Conservation (phyloP, 2,329 filamentous ascomycete genomes). For the Verticillium nubilum region DNA sequence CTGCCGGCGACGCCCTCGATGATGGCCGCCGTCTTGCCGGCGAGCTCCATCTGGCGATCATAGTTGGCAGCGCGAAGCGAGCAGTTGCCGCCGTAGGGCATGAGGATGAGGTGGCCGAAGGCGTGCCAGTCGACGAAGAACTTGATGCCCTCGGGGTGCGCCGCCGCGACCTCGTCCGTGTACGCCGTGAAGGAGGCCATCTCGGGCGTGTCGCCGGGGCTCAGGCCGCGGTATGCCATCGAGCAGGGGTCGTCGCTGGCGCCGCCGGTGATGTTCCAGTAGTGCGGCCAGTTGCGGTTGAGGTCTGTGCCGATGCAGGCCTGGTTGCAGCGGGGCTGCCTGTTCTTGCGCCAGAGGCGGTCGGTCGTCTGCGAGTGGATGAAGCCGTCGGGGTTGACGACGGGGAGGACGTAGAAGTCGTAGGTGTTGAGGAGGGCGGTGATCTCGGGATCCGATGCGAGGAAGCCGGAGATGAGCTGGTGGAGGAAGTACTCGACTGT, state of each 20-base stretch:
- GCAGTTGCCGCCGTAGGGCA: slow-evolving; percentile 56
- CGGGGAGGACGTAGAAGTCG: slow-evolving; percentile 61
- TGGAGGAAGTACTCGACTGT: slow-evolving; percentile 47
- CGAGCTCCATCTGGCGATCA: slow-evolving; percentile 41
- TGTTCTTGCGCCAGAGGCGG: slow-evolving; percentile 50
- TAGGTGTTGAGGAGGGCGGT: slow-evolving; percentile 50
- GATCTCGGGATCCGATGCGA: slow-evolving; percentile 24
- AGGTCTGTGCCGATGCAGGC: slow-evolving; percentile 38
- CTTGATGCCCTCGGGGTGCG: slow-evolving; percentile 32
- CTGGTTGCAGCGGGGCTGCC: slow-evolving; percentile 26
- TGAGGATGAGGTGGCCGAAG: slow-evolving; percentile 47
- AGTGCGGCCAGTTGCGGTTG: slow-evolving; percentile 47
- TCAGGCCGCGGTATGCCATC: slow-evolving; percentile 31
- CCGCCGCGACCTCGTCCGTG: slow-evolving; percentile 21
- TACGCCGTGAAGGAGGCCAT: slow-evolving; percentile 37
- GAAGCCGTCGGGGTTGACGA: slow-evolving; percentile 58
- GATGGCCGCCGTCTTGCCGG: slow-evolving; percentile 41
- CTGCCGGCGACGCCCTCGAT: slow-evolving; percentile 38
- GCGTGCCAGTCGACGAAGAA: slow-evolving; percentile 56
- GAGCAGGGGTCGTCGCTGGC: slow-evolving; percentile 37
- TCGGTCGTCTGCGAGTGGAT: slow-evolving; percentile 44
- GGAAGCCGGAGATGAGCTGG: slow-evolving; percentile 41
- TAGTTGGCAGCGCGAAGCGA: slow-evolving; percentile 37
- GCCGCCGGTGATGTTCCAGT: slow-evolving; percentile 36
- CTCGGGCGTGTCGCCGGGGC: slow-evolving; percentile 35